A percentile compares a stretch with the other conserved stretches of the same genome.
These are phyloP conservation scores for Skeletonema menzelii DNA, from an alignment of 108 stramenopile genomes.

Conservation along the genomic window DNA sequence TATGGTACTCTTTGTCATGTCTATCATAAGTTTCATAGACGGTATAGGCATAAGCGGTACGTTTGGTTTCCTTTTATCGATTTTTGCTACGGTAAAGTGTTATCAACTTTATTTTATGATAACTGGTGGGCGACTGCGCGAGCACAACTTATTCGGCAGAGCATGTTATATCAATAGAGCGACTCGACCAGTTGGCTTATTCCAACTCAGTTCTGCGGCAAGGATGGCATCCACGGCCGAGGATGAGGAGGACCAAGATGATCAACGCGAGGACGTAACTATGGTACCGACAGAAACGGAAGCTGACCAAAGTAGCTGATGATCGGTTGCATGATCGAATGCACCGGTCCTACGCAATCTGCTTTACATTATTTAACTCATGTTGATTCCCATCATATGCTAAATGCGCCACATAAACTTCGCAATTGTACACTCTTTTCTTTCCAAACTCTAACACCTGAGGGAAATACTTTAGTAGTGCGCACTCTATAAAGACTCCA, in stretches of 20 bases:
- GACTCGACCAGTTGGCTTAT: background rate
- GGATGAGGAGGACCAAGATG: background rate
- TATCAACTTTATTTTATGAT: conserved; percentile 9
- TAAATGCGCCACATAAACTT: conserved; percentile 53
- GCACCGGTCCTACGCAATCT: background rate
- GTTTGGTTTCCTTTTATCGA: conserved; percentile 5
- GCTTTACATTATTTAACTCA: conserved; percentile 9
- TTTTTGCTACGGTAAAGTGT: background rate
- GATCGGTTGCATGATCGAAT: background rate
- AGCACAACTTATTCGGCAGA: conserved; percentile 13
- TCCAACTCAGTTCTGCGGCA: background rate
- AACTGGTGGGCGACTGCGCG: conserved; percentile 10
- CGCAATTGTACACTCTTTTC: conserved; percentile 74
- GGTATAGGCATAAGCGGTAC: conserved; percentile 10
- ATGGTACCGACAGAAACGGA: background rate
- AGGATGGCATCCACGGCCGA: background rate
- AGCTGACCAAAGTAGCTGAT: background rate
- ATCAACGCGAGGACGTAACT: background rate
- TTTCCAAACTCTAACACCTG: conserved; percentile 49
- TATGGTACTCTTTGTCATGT: conserved; percentile 4
- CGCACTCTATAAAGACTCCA: conserved; percentile 82
- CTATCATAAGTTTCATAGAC: conserved; percentile 11
- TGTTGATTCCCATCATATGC: background rate
- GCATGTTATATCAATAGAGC: conserved; percentile 9
- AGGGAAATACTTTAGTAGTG: conserved; percentile 50